These are phyloP conservation scores for Actinidia chinensis DNA, from an alignment of 179 eudicot genomes.

Conservation along the genomic window DNA sequence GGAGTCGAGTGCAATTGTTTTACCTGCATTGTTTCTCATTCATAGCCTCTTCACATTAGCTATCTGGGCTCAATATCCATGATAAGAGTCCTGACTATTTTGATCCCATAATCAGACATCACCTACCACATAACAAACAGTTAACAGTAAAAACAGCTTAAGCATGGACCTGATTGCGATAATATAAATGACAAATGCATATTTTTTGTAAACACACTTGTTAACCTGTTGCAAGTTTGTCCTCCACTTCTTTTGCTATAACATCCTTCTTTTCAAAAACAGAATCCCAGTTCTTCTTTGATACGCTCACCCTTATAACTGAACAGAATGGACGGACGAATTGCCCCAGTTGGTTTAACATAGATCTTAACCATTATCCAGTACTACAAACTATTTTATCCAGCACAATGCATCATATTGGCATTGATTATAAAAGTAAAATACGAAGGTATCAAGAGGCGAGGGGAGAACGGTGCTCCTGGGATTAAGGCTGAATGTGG, in stretches of 20 bases:
- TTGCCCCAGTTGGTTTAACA: conserved; percentile 3
- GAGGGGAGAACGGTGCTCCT: neutral
- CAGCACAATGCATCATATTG: neutral
- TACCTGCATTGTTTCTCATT: too few relatives aligned
- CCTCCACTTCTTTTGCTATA: conserved; percentile 44
- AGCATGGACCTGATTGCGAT: too few relatives aligned
- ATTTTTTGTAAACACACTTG: neutral
- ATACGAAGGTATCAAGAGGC: neutral
- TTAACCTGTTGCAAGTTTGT: conserved; percentile 47
- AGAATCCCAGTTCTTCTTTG: conserved; percentile 36
- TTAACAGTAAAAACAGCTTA: too few relatives aligned
- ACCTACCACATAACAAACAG: too few relatives aligned
- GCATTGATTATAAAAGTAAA: neutral
- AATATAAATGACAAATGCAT: too few relatives aligned
- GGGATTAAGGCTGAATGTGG: neutral
- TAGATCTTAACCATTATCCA: neutral
- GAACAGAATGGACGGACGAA: neutral
- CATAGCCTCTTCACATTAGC: too few relatives aligned
- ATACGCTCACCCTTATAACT: conserved; percentile 49
- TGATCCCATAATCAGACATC: too few relatives aligned
- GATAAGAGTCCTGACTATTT: too few relatives aligned
- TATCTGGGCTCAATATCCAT: too few relatives aligned
- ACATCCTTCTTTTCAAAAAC: conserved; percentile 48
- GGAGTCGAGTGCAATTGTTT: too few relatives aligned
- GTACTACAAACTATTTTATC: neutral